Evolutionary conservation across 192 early-diverging fungal genomes (phyloP), one percentile per base, ranked within the genome.

Genomic region (Dissophora globulifera): DNA sequence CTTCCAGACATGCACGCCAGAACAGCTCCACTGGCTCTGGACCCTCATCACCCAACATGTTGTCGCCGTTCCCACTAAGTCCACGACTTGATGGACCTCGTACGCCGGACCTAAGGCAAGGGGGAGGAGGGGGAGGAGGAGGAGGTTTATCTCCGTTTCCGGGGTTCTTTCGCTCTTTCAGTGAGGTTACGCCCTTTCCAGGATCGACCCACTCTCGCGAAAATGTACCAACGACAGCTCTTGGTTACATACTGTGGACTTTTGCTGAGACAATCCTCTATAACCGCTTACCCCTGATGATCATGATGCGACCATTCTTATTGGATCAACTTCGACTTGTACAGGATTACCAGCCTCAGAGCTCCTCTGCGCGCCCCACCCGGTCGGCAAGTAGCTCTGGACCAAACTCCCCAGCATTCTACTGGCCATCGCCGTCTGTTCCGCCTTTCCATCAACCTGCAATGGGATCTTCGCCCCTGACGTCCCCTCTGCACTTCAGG

Each of bases 251-350:
- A 1, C 56, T 78, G 1, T 88, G 86, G 86, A 68, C 81, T 1
- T 82, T 88, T 50, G 68, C 86, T 10, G 86, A 88, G 53, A 83
- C 86, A 16, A 62, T 86, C 27, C 56, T 83, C 11, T 81, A 56
- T 27, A 85, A 82, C 27, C 81, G 79, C 25, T 64, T 78, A 2
- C 86, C 86, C 0, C 27, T 88, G n/a, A 58, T 84, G 47, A 48
- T 82, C 20, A 80, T 79, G 62, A 58, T 86, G 50, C 66, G 71
- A 50, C 80, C 81, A 0, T 84, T 81, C 50, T 61, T 86, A 1
- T 50, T 74, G 15, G 79, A 83, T 16, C 78, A 79, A 23, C 33
- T 86, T 13, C 79, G 66, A 22, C 49, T 78, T 55, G 50, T 71
- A 4, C 58, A 69, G 26, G 46, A 53, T 40, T 15, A 35, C 11